Conservation (phyloP, 805 yeast genomes). For the Candida nanaspora region DNA sequence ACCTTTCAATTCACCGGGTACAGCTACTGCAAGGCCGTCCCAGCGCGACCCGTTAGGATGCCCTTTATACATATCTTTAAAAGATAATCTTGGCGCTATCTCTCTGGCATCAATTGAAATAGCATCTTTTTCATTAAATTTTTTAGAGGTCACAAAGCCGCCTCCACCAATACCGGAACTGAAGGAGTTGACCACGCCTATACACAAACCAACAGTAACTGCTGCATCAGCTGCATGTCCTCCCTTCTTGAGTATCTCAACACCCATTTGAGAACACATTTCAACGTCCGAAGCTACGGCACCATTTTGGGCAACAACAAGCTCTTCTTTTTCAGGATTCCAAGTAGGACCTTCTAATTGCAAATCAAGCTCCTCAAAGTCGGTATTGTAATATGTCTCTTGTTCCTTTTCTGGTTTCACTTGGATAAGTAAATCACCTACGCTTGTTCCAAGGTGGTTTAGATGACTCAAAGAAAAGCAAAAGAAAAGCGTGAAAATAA, state of each 20-base stretch:
- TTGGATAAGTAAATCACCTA: no score
- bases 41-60: conserved; percentile 45
- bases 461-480: no score
- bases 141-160: conserved; percentile 52
- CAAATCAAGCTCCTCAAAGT: not conserved
- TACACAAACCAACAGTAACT: conserved; percentile 79
- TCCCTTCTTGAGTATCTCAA: conserved; percentile 40
- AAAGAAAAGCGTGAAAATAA: no score
- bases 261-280: conserved; percentile 57
- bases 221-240: conserved; percentile 95
- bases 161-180: conserved; percentile 98
- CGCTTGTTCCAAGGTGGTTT: no score
- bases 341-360: conserved; percentile 33
- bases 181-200: conserved; percentile 76
- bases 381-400: not conserved
- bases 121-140: conserved; percentile 35
- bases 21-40: conserved; percentile 85
- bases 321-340: conserved; percentile 31
- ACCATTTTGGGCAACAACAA: conserved; percentile 37
- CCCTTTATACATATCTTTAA: conserved; percentile 55
- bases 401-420: no score
- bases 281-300: conserved; percentile 67
- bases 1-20: conserved; percentile 91
- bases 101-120: conserved; percentile 81
- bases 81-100: conserved; percentile 64